Evolutionary conservation across 2,329 filamentous ascomycete species (phyloP).

Genomic region (Ustulina deusta): DNA sequence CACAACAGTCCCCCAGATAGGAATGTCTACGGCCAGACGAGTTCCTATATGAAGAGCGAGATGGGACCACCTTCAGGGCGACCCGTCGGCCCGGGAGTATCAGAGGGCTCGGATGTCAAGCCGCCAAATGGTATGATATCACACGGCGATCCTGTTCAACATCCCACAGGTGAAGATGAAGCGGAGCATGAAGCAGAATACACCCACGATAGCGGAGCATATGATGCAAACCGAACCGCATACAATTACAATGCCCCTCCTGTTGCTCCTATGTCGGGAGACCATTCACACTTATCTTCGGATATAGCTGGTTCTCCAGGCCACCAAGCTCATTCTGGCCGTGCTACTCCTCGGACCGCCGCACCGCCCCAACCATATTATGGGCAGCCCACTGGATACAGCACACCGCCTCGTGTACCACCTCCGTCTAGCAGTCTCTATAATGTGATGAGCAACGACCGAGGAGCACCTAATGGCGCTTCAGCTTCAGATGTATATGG

Average conservation of each 20-base stretch:
- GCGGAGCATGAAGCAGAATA: constrained; percentile 85
- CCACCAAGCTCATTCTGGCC: constrained; percentile 83
- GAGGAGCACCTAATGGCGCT: constrained; percentile 74
- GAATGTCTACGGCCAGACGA: constrained; percentile 74
- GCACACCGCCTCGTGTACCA: constrained; percentile 78
- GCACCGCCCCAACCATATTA: constrained; percentile 80
- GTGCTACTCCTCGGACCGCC: constrained; percentile 86
- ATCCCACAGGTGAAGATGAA: constrained; percentile 71
- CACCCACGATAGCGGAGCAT: constrained; percentile 82
- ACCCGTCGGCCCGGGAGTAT: constrained; percentile 66
- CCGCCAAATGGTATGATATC: constrained; percentile 75
- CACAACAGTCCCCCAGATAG: constrained; percentile 70
- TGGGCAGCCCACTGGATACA: constrained; percentile 75
- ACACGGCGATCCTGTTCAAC: constrained; percentile 65
- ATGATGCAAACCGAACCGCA: constrained; percentile 76
- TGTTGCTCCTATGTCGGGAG: constrained; percentile 74
- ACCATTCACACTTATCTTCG: constrained; percentile 81
- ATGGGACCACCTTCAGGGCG: constrained; percentile 85
- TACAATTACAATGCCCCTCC: constrained; percentile 83
- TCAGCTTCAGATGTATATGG: constrained; percentile 77
- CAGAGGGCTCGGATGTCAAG: constrained; percentile 74
- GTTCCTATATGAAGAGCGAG: constrained; percentile 82
- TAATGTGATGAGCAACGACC: constrained; percentile 87
- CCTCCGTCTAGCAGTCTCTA: constrained; percentile 84
- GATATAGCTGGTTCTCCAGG: constrained; percentile 85